phyloP scores from a whole-genome alignment of 164 flowering plant genomes.

The Macadamia integrifolia region DNA sequence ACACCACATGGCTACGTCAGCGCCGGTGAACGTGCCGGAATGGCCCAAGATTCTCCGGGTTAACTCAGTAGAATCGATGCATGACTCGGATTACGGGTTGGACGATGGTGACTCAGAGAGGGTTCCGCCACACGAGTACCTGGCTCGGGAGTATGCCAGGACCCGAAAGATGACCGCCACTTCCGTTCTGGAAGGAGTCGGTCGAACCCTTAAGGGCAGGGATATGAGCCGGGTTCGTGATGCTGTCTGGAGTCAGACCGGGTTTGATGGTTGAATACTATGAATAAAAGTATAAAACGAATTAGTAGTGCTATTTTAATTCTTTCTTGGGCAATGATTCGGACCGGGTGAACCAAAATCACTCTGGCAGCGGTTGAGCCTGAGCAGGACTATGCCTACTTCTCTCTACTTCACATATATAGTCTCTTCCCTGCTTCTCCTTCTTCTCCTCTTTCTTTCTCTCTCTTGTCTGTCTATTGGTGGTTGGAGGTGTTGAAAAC shows the following conservation, averaged over 20 bases:
- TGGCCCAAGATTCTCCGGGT: constrained; percentile 70
- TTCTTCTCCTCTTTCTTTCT: background rate
- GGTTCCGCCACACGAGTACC: constrained; percentile 90
- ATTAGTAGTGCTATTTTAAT: background rate
- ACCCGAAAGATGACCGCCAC: constrained; percentile 38
- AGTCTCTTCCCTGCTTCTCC: background rate
- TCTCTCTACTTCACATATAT: background rate
- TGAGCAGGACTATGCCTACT: background rate
- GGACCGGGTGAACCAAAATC: constrained; percentile 8
- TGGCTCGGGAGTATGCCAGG: constrained; percentile 53
- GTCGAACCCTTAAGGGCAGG: constrained; percentile 94
- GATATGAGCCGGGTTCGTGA: constrained; percentile 92
- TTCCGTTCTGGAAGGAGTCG: constrained; percentile 86
- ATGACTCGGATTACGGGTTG: constrained; percentile 42
- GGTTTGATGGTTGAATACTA: constrained; percentile 3
- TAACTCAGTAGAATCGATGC: constrained; percentile 63
- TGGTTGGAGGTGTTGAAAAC: no score
- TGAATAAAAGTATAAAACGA: no score
- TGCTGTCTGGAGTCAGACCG: constrained; percentile 28
- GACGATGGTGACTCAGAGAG: constrained; percentile 43
- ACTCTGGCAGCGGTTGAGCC: constrained; percentile 10
- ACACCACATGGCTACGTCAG: constrained; percentile 59
- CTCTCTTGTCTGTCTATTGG: background rate
- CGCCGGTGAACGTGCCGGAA: constrained; percentile 85
- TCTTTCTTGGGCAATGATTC: constrained; percentile 4